Conservation (phyloP, 768 basidiomycete genomes). For the Scleroderma citrinum region DNA sequence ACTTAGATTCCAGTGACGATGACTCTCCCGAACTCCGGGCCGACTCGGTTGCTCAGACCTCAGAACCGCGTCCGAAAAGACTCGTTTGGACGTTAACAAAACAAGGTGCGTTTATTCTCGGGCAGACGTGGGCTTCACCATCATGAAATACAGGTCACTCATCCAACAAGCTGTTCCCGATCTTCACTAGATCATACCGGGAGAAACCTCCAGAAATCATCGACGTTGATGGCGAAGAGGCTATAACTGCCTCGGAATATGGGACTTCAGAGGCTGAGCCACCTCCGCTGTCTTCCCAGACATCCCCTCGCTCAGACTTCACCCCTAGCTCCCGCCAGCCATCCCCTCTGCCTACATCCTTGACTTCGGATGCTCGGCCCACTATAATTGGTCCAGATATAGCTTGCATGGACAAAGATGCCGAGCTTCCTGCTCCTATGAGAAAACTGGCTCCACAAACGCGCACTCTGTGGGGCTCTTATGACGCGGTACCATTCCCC, state of each 20-base stretch:
- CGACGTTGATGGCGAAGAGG: conserved; percentile 12
- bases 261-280: conserved; percentile 13
- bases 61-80: not conserved
- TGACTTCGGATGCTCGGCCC: not conserved
- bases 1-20: not conserved
- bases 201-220: conserved; percentile 3
- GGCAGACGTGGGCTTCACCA: not conserved
- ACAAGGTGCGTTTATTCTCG: conserved; percentile 14
- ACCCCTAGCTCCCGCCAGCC: conserved; percentile 5
- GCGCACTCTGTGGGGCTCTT: conserved; percentile 2
- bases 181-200: conserved; percentile 15
- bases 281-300: conserved; percentile 3
- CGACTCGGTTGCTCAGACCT: not conserved
- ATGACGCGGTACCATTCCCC: conserved; percentile 41
- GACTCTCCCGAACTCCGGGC: not conserved
- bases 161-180: conserved; percentile 16
- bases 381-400: conserved; percentile 6
- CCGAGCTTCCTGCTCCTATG: not conserved
- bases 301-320: conserved; percentile 9
- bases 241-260: conserved; percentile 11
- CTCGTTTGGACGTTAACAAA: conserved; percentile 2
- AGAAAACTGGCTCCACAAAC: conserved; percentile 2
- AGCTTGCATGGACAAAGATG: not conserved
- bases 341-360: not conserved
- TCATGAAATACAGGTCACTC: conserved; percentile 11